These are phyloP conservation scores for Arabis alpina DNA, from an alignment of 345 rosid species.

Conservation along the genomic window DNA sequence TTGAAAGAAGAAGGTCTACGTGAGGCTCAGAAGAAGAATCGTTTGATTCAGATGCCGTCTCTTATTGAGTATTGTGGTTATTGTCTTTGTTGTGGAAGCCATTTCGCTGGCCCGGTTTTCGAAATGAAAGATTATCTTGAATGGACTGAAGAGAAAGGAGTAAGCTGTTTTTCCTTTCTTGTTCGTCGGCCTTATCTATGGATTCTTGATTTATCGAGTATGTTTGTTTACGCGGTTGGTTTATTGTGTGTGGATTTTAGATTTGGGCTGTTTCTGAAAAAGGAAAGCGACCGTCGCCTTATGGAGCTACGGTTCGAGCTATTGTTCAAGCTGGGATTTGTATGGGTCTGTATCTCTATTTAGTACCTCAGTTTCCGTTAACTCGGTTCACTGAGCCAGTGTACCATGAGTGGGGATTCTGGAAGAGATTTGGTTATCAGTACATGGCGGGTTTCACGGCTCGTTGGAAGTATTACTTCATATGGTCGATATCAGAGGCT, in stretches of 20 bases:
- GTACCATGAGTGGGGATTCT: conserved; percentile 88
- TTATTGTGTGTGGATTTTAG: conserved; percentile 45
- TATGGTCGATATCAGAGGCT: conserved; percentile 98
- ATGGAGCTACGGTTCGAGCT: conserved; percentile 68
- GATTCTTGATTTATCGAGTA: conserved; percentile 22
- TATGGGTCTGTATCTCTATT: conserved; percentile 80
- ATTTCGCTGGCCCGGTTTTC: conserved; percentile 95
- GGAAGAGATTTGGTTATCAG: conserved; percentile 78
- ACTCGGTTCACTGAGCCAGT: conserved; percentile 68
- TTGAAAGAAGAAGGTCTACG: conserved; percentile 77
- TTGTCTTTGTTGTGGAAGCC: conserved; percentile 95
- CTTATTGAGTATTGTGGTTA: conserved; percentile 83
- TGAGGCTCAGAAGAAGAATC: conserved; percentile 83
- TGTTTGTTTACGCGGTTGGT: conserved; percentile 2
- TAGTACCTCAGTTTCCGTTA: conserved; percentile 72
- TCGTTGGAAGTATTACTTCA: conserved; percentile 96
- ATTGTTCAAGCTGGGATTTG: conserved; percentile 75
- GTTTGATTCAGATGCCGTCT: conserved; percentile 72
- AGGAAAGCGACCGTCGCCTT: conserved; percentile 66
- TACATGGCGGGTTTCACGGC: conserved; percentile 84
- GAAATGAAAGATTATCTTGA: conserved; percentile 96
- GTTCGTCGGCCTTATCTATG: no score
- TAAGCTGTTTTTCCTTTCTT: conserved; percentile 46
- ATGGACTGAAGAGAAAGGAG: conserved; percentile 92
- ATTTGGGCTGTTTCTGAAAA: conserved; percentile 65